Evolutionary conservation across 352 stramenopile genomes (phyloP).

Genomic region (Phytophthora uliginosa): DNA sequence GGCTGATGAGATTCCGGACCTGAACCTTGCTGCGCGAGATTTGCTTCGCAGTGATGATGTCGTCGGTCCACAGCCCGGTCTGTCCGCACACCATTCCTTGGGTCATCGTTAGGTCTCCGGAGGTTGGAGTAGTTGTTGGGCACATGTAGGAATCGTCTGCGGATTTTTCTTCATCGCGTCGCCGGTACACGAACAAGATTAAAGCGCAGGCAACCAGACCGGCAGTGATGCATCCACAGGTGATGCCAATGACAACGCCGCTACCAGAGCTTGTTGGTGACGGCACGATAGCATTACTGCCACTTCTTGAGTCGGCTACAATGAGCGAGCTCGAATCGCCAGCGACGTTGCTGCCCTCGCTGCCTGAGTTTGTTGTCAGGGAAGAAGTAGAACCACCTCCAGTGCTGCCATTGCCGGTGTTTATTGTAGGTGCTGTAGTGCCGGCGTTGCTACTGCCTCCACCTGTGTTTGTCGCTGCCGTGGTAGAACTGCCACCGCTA

Average conservation of each 20-base stretch:
- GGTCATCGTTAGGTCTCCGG: neutral
- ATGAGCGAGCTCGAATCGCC: too few relatives aligned
- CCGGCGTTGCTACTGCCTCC: too few relatives aligned
- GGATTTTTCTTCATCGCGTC: neutral
- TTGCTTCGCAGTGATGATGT: slow-evolving; percentile 37
- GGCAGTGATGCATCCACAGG: neutral
- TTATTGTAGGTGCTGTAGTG: too few relatives aligned
- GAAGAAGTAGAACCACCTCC: too few relatives aligned
- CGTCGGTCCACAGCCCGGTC: slow-evolving; percentile 33
- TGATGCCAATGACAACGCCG: neutral
- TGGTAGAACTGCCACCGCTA: too few relatives aligned
- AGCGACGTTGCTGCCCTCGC: too few relatives aligned
- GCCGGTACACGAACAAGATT: neutral
- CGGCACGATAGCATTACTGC: too few relatives aligned
- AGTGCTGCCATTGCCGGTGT: too few relatives aligned
- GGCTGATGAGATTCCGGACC: slow-evolving; percentile 29
- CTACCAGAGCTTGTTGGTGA: too few relatives aligned
- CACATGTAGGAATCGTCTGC: neutral
- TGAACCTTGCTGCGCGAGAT: slow-evolving; percentile 43
- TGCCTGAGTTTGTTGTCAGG: too few relatives aligned
- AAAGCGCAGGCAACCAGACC: neutral
- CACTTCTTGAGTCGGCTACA: too few relatives aligned
- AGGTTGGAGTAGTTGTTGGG: neutral
- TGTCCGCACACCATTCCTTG: slow-evolving; percentile 6
- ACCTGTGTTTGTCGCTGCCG: too few relatives aligned